Percentiles rank a stretch among this genome's conserved stretches.
Conservation (phyloP, 2,329 filamentous ascomycete genomes). For the Neofusicoccum laricinum region DNA sequence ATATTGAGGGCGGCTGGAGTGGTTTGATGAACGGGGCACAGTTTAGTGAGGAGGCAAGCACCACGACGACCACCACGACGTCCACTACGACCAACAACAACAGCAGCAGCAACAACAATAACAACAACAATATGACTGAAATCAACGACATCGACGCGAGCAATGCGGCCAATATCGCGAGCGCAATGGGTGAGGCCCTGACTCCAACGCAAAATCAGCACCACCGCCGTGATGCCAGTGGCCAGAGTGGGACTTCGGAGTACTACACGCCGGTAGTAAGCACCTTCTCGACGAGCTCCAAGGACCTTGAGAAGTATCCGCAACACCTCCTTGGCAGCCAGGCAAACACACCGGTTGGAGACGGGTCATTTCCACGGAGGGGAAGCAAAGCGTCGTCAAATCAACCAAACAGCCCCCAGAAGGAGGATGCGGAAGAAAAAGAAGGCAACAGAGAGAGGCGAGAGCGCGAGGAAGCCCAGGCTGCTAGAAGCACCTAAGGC, state of each 20-base stretch:
- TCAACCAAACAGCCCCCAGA: slow-evolving; percentile 7
- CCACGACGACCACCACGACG: background rate
- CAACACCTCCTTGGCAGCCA: slow-evolving; percentile 36
- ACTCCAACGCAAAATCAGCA: slow-evolving; percentile 38
- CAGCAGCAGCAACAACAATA: background rate
- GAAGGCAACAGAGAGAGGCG: slow-evolving; percentile 5
- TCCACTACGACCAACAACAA: background rate
- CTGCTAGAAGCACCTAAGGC: slow-evolving; percentile 5
- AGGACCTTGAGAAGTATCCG: slow-evolving; percentile 48
- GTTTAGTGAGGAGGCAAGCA: background rate
- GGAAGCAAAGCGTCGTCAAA: slow-evolving; percentile 10
- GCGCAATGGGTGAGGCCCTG: slow-evolving; percentile 36
- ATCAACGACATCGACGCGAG: slow-evolving; percentile 18
- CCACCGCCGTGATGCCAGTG: slow-evolving; percentile 23
- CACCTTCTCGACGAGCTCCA: slow-evolving; percentile 51
- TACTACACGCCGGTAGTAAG: slow-evolving; percentile 46
- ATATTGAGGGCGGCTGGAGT: slow-evolving; percentile 83
- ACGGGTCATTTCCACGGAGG: slow-evolving; percentile 7
- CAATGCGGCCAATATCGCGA: slow-evolving; percentile 26
- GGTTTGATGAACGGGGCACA: slow-evolving; percentile 36
- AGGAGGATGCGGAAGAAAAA: slow-evolving; percentile 9
- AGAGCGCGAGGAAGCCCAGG: background rate
- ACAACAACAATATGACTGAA: background rate
- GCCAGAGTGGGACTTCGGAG: slow-evolving; percentile 11
- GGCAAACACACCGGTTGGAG: slow-evolving; percentile 6